Percentiles rank a stretch among this genome's conserved stretches.
Evolutionary conservation across 306 rosid genomes (phyloP).

Genomic region (Sesbania bispinosa): DNA sequence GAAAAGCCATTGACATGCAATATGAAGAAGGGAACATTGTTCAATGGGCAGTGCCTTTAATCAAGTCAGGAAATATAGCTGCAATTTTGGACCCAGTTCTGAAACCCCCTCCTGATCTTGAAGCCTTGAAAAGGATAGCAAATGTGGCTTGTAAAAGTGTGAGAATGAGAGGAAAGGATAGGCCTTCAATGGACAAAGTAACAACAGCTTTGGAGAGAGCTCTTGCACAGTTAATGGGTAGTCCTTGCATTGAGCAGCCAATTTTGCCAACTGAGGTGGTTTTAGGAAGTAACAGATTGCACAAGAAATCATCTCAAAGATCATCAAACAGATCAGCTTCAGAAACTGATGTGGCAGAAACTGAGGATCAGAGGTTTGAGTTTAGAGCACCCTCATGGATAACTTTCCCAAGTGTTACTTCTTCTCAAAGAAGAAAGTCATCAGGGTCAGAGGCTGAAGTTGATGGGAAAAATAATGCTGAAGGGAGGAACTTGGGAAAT

Average conservation of each 20-base stretch:
- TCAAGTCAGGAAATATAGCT: slow-evolving; percentile 61
- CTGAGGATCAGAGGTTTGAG: slow-evolving; percentile 79
- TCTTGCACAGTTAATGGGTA: slow-evolving; percentile 81
- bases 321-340: slow-evolving; percentile 77
- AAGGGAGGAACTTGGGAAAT: slow-evolving; percentile 54
- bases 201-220: slow-evolving; percentile 90
- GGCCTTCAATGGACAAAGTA: slow-evolving; percentile 96
- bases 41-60: slow-evolving; percentile 93
- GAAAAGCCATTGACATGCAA: slow-evolving; percentile 95
- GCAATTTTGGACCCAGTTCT: slow-evolving; percentile 63
- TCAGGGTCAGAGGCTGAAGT: slow-evolving; percentile 81
- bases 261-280: slow-evolving; percentile 95
- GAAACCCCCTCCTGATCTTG: slow-evolving; percentile 70
- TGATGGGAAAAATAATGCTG: slow-evolving; percentile 64
- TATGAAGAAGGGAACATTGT: slow-evolving; percentile 87
- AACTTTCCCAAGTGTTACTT: slow-evolving; percentile 93
- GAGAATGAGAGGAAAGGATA: slow-evolving; percentile 95
- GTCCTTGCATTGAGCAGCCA: slow-evolving; percentile 91
- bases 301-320: slow-evolving; percentile 84
- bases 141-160: slow-evolving; percentile 91
- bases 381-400: slow-evolving; percentile 97
- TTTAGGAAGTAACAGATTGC: slow-evolving; percentile 83
- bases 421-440: slow-evolving; percentile 93
- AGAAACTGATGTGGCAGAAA: slow-evolving; percentile 69
- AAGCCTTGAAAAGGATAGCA: slow-evolving; percentile 85